Conservation (phyloP, 495 filamentous ascomycete species). For the Neurospora tetrasperma region DNA sequence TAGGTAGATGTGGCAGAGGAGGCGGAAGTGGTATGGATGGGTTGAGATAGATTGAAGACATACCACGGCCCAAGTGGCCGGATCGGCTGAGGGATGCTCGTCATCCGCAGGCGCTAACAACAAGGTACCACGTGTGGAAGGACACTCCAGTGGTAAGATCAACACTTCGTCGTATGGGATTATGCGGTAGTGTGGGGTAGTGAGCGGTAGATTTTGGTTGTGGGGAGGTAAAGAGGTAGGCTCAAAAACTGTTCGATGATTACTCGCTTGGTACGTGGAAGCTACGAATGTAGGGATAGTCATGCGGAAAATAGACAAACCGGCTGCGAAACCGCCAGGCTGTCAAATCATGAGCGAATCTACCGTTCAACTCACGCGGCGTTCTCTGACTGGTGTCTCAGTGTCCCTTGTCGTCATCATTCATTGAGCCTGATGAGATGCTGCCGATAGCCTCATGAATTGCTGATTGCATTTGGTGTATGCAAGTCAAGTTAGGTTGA, state of each 20-base stretch:
- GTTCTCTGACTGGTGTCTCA: not conserved
- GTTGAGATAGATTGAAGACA: not conserved
- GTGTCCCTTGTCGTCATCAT: not conserved
- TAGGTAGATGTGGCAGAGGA: not conserved
- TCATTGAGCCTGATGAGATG: not conserved
- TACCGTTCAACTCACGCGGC: not conserved
- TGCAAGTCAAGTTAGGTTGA: not conserved
- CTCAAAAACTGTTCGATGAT: not conserved
- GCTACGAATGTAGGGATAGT: not conserved
- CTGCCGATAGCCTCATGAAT: not conserved
- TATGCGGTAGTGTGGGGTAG: not conserved
- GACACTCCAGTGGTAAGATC: not conserved
- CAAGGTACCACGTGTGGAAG: not conserved
- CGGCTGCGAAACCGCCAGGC: not conserved
- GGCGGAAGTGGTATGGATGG: not conserved
- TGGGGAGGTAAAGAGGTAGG: not conserved
- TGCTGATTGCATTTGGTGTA: not conserved
- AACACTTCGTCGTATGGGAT: not conserved
- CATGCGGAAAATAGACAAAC: not conserved
- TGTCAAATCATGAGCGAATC: not conserved
- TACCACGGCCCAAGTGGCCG: slow-evolving; percentile 15
- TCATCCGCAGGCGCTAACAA: slow-evolving; percentile 1
- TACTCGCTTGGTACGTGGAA: not conserved
- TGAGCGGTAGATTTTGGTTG: not conserved
- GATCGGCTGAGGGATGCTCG: not conserved